These are phyloP conservation scores for Pleurotus tuber-regium DNA, from an alignment of 768 basidiomycete genomes.

Conservation along the genomic window DNA sequence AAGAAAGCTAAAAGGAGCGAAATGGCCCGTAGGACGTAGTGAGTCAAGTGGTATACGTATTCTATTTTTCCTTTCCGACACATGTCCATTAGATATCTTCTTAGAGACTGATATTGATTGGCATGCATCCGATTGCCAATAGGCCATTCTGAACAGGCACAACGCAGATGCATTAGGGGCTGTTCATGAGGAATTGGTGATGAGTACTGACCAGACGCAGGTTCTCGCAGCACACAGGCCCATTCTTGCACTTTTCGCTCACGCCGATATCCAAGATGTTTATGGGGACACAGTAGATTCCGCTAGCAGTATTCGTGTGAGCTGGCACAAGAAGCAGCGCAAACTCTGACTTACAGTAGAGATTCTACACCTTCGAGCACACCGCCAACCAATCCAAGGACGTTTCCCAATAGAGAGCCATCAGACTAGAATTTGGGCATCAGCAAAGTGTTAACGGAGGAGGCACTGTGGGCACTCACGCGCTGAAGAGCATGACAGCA, in stretches of 20 bases:
- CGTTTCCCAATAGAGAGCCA: slow-evolving; percentile 1
- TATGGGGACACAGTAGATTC: slow-evolving; percentile 1
- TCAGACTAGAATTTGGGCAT: not conserved
- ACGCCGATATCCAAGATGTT: slow-evolving; percentile 1
- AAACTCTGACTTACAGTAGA: not conserved
- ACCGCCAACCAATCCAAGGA: not conserved
- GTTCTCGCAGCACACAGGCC: slow-evolving; percentile 7
- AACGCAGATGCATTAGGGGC: too few species aligned
- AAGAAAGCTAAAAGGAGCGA: too few species aligned
- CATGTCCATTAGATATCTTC: too few species aligned
- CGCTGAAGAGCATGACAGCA: slow-evolving; percentile 2
- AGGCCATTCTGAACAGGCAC: not conserved
- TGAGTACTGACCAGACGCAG: not conserved
- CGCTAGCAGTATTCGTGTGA: not conserved
- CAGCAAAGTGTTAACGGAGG: not conserved
- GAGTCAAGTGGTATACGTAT: too few species aligned
- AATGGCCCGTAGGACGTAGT: too few species aligned
- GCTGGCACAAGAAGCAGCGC: not conserved
- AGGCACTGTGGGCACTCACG: not conserved
- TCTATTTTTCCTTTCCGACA: too few species aligned
- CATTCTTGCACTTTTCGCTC: not conserved
- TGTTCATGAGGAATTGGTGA: too few species aligned
- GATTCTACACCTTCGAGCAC: not conserved
- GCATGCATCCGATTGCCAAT: not conserved
- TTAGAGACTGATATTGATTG: not conserved